phyloP scores from a whole-genome alignment of 1,139 yeast genomes.

The Lizanozyma gosingica region DNA sequence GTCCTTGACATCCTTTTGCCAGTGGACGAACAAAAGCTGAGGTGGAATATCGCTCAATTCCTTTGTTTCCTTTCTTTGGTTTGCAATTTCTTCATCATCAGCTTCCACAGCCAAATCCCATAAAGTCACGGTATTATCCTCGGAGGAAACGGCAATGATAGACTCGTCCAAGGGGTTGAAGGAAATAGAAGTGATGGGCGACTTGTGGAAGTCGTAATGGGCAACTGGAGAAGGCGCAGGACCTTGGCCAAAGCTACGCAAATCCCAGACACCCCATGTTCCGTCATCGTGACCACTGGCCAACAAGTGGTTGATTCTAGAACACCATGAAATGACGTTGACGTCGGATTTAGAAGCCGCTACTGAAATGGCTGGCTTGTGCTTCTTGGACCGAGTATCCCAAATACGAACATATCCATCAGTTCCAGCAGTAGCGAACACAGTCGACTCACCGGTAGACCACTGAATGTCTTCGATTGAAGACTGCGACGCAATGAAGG shows the following conservation, averaged over 20 bases:
- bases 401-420: conserved; percentile 91
- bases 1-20: conserved; percentile 97
- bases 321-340: conserved; percentile 95
- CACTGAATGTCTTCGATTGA: conserved; percentile 96
- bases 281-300: conserved; percentile 99
- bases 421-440: conserved; percentile 86
- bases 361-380: conserved; percentile 82
- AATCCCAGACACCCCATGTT: conserved; percentile 96
- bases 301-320: conserved; percentile 71
- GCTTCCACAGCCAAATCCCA: conserved; percentile 98
- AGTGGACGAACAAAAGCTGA: conserved; percentile 90
- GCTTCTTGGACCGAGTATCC: conserved; percentile 93
- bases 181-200: conserved; percentile 86
- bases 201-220: conserved; percentile 87
- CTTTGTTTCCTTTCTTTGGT: conserved; percentile 62
- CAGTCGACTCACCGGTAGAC: conserved; percentile 88
- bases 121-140: conserved; percentile 90
- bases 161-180: conserved; percentile 96
- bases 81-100: conserved; percentile 86
- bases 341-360: conserved; percentile 80
- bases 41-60: conserved; percentile 92
- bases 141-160: conserved; percentile 89
- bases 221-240: conserved; percentile 73
- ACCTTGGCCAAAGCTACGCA: conserved; percentile 67
- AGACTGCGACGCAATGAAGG: conserved; percentile 61